Conservation (phyloP, 1,139 yeast genomes). For the Taphrina wiesneri region DNA sequence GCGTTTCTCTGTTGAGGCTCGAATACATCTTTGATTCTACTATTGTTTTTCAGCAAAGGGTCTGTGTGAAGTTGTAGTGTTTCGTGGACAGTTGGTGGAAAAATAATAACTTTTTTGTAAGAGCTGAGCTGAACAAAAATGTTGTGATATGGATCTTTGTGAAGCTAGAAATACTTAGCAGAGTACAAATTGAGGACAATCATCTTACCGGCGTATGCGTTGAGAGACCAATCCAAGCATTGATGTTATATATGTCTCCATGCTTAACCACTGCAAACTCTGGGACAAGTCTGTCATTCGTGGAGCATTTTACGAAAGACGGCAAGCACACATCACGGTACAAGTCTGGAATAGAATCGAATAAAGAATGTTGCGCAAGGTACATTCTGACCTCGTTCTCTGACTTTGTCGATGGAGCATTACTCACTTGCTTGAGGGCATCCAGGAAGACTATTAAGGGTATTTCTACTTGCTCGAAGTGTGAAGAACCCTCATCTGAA, state of each 20-base stretch:
- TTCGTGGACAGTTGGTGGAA: background rate
- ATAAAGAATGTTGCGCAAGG: constrained; percentile 29
- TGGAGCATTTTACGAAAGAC: background rate
- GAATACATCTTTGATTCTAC: constrained; percentile 20
- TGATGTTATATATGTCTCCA: constrained; percentile 29
- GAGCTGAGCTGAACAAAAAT: constrained; percentile 19
- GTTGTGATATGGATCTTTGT: constrained; percentile 29
- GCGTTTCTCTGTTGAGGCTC: background rate
- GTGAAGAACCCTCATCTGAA: background rate
- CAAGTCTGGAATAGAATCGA: constrained; percentile 26
- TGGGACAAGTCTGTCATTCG: background rate
- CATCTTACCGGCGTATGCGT: constrained; percentile 23
- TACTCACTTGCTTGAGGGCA: background rate
- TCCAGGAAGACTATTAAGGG: constrained; percentile 15
- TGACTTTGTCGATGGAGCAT: background rate
- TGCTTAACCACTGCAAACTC: background rate
- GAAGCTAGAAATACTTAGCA: constrained; percentile 4
- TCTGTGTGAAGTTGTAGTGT: constrained; percentile 7
- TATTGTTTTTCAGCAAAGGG: constrained; percentile 18
- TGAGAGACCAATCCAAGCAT: constrained; percentile 21
- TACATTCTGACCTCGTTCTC: background rate
- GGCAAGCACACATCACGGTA: constrained; percentile 12
- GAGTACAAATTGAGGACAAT: too few relatives aligned
- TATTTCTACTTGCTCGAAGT: constrained; percentile 18
- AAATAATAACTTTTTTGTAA: constrained; percentile 6